Percentiles rank a stretch among this genome's conserved stretches.
Conservation (phyloP, 1,139 yeast genomes). For the Pneumocystis carinii region DNA sequence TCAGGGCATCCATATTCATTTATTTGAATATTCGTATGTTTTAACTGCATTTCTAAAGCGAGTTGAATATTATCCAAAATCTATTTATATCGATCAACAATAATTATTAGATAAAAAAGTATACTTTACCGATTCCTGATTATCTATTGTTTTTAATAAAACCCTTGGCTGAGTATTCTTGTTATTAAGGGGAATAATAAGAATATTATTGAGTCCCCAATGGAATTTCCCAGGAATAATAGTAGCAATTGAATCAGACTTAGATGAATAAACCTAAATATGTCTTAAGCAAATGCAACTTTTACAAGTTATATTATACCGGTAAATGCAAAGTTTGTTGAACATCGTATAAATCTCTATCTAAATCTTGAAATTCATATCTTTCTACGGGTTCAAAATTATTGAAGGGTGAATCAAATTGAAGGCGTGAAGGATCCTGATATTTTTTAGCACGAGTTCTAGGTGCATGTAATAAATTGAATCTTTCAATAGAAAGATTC, state of each 20-base stretch:
- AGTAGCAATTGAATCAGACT: neutral
- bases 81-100: neutral
- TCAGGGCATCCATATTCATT: slow-evolving; percentile 3
- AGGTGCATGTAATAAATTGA: neutral
- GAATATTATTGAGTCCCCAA: neutral
- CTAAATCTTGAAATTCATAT: neutral
- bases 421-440: neutral
- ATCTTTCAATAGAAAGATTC: neutral
- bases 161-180: neutral
- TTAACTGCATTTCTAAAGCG: slow-evolving; percentile 1
- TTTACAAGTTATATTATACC: neutral
- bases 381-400: neutral
- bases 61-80: neutral
- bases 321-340: neutral
- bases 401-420: neutral
- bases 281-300: neutral
- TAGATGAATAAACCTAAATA: neutral
- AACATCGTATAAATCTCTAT: neutral
- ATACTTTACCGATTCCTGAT: neutral
- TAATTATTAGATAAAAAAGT: neutral
- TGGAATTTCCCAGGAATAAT: neutral
- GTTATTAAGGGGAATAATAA: neutral
- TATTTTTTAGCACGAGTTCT: neutral
- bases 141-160: neutral
- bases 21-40: slow-evolving; percentile 3